Base-by-base conservation (phyloP, 2,329 filamentous ascomycete genomes). In the Botrytis cinerea region DNA sequence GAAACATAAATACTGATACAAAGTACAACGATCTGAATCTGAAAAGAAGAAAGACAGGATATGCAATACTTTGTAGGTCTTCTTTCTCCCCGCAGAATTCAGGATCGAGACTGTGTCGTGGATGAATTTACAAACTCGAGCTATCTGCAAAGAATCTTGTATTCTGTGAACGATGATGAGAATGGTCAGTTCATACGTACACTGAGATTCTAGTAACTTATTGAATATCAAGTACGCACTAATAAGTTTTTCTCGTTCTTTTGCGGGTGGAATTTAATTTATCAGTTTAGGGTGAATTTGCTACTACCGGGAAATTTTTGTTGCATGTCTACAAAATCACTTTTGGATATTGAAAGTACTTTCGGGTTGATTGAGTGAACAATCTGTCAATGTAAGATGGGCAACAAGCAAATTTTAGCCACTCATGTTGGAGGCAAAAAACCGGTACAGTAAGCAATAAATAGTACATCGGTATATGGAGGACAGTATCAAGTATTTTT, bases 401-500 rank as follows among this genome's bases (percentile, higher is more conserved):
- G 2, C 25, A 54, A n/a, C 0, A 1, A n/a, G 12, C 12, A n/a
- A 12, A 16, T 16, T n/a, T n/a, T n/a, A 1, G 25, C 5, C 0
- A 12, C 12, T 16, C 14, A 51, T 51, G 48, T 25, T 6, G 48
- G 10, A 4, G 48, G 22, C 6, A 14, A n/a, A 51, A 14, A 25
- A 14, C 10, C n/a, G 1, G 2, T 51, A 25, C 25, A n/a, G 48
- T 10, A 12, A 51, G 25, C 25, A 51, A n/a, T 12, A 5, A 51
- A n/a, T 12, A 5, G 48, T n/a, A 14, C 48, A 14, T n/a, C 1
- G 5, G 12, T 51, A 51, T 0, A 51, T 5, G 4, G 25, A 7
- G 48, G 25, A n/a, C 0, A n/a, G 25, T 7, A 51, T n/a, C 25
- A 6, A 51, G 22, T 25, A 51, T 51, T 43, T 14, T 48, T 2